phyloP scores from a whole-genome alignment of 805 yeast genomes.

The Pichia scutulata region DNA sequence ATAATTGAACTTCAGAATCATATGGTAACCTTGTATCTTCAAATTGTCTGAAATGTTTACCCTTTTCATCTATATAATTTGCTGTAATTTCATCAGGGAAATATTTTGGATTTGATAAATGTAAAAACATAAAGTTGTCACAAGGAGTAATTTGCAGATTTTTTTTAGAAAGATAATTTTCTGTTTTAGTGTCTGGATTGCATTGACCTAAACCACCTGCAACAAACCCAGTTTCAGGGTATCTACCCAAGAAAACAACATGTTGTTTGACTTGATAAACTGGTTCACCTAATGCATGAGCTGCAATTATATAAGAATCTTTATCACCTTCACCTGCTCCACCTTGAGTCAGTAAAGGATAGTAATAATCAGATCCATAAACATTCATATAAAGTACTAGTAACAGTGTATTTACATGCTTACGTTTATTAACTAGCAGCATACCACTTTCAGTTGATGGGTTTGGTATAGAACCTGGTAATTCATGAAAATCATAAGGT shows the following conservation, averaged over 20 bases:
- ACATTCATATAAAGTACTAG: conserved; percentile 57
- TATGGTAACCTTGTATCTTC: conserved; percentile 21
- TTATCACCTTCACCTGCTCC: conserved; percentile 76
- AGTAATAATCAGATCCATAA: conserved; percentile 56
- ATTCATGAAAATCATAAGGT: conserved; percentile 47
- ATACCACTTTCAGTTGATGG: conserved; percentile 67
- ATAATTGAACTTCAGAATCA: conserved; percentile 34
- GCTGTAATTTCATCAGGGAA: conserved; percentile 22
- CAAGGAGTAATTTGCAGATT: conserved; percentile 9
- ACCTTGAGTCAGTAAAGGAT: conserved; percentile 62
- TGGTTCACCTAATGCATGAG: conserved; percentile 31
- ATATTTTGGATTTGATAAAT: conserved; percentile 51
- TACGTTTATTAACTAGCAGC: conserved; percentile 48
- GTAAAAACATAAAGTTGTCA: conserved; percentile 39
- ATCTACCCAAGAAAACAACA: conserved; percentile 46
- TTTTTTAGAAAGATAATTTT: conserved; percentile 11
- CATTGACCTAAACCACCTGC: conserved; percentile 40
- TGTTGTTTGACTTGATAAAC: conserved; percentile 44
- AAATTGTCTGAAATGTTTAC: conserved; percentile 29
- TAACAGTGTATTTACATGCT: conserved; percentile 47
- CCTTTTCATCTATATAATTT: conserved; percentile 2
- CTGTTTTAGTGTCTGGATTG: conserved; percentile 33
- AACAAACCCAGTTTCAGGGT: conserved; percentile 27
- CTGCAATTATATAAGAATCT: conserved; percentile 68
- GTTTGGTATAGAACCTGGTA: conserved; percentile 58